A percentile compares a stretch with the other conserved stretches of the same genome.
These are phyloP conservation scores for Arthrinium phaeospermum DNA, from an alignment of 2,329 filamentous ascomycete species.

Conservation along the genomic window DNA sequence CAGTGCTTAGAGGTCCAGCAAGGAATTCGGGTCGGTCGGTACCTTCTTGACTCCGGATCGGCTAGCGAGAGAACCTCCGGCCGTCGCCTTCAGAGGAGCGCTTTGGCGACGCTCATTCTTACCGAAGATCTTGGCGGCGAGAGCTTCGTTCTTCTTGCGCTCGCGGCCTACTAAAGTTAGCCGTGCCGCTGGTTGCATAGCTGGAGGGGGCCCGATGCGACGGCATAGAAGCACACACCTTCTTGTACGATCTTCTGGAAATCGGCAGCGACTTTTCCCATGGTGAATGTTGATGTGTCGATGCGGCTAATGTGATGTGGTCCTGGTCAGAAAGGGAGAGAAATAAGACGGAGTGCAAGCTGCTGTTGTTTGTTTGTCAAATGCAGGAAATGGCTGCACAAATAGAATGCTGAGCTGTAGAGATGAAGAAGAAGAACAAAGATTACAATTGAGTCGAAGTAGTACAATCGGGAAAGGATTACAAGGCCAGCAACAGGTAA, in stretches of 20 bases:
- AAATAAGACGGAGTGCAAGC: background rate
- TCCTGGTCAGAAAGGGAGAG: background rate
- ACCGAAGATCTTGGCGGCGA: constrained; percentile 76
- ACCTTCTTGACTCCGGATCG: constrained; percentile 78
- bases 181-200: background rate
- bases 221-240: constrained; percentile 41
- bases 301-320: background rate
- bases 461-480: background rate
- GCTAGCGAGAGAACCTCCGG: constrained; percentile 68
- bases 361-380: background rate
- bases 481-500: constrained; percentile 3
- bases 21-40: constrained; percentile 26
- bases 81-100: constrained; percentile 55
- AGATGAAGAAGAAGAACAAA: background rate
- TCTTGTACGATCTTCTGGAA: constrained; percentile 62
- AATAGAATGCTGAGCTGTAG: background rate
- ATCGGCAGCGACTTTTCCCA: constrained; percentile 52
- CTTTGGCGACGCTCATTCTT: constrained; percentile 62
- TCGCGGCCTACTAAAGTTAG: constrained; percentile 57
- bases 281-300: constrained; percentile 31
- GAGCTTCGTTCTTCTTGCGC: constrained; percentile 72
- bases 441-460: constrained; percentile 1
- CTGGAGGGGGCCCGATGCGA: background rate
- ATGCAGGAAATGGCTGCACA: background rate
- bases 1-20: constrained; percentile 6